Percentiles rank a stretch among this genome's conserved stretches.
Conservation (phyloP, 768 basidiomycete species). For the Agrocybe pediades region DNA sequence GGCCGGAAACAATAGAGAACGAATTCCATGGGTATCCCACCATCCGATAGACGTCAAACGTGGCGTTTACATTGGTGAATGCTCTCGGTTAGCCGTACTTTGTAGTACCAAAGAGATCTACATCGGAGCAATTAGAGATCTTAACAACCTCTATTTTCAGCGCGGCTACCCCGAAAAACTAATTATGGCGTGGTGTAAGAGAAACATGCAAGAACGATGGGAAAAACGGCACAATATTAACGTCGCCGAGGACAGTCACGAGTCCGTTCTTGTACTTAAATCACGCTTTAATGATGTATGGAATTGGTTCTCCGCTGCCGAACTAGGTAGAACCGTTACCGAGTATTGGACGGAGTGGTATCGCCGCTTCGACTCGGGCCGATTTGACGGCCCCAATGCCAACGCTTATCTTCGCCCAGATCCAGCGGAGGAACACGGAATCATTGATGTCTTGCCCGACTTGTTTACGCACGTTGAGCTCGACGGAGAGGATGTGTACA, state of each 20-base stretch:
- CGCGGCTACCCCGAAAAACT: slow-evolving; percentile 30
- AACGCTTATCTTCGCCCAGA: too few relatives aligned
- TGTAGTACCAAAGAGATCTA: slow-evolving; percentile 28
- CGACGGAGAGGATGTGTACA: too few relatives aligned
- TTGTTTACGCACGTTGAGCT: too few relatives aligned
- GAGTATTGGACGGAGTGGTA: slow-evolving; percentile 26
- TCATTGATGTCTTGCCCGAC: too few relatives aligned
- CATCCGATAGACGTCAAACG: slow-evolving; percentile 25
- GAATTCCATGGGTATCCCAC: slow-evolving; percentile 26
- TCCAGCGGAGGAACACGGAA: too few relatives aligned
- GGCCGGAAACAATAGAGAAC: slow-evolving; percentile 15
- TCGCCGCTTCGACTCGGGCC: not conserved
- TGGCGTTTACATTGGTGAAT: slow-evolving; percentile 26
- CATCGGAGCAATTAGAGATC: slow-evolving; percentile 21
- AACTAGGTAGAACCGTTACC: slow-evolving; percentile 27
- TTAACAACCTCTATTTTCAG: slow-evolving; percentile 26
- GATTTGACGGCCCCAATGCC: too few relatives aligned
- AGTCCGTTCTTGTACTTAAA: slow-evolving; percentile 31
- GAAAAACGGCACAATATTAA: slow-evolving; percentile 19
- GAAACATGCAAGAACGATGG: slow-evolving; percentile 28
- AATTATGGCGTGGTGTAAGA: slow-evolving; percentile 25
- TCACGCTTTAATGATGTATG: slow-evolving; percentile 30
- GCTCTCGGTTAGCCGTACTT: slow-evolving; percentile 21
- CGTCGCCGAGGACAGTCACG: slow-evolving; percentile 5
- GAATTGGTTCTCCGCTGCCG: slow-evolving; percentile 32